Conservation (phyloP, 1,139 yeast species). For the Hansenula lynferdii region DNA sequence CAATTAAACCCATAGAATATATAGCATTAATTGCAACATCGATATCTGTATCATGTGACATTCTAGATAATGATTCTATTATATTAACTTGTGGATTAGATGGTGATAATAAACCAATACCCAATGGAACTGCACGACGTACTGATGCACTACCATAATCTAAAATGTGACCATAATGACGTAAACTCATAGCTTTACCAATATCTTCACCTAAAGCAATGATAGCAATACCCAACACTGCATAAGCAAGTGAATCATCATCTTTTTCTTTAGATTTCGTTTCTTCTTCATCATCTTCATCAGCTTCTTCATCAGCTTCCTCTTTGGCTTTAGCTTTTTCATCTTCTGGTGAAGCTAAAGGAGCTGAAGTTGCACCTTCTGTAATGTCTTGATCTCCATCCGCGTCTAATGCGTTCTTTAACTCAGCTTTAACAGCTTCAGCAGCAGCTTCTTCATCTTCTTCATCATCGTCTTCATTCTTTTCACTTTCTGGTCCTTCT, state of each 20-base stretch:
- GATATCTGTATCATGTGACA: constrained; percentile 92
- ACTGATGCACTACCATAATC: constrained; percentile 94
- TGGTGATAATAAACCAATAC: constrained; percentile 92
- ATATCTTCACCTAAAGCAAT: constrained; percentile 98
- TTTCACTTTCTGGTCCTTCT: constrained; percentile 38
- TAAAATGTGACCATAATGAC: constrained; percentile 97
- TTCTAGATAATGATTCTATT: constrained; percentile 91
- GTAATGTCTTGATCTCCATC: constrained; percentile 15
- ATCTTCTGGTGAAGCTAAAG: constrained; percentile 17
- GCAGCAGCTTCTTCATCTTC: constrained; percentile 28
- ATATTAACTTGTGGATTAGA: constrained; percentile 97
- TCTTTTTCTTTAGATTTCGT: constrained; percentile 41
- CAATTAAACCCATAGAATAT: constrained; percentile 95
- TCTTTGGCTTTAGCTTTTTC: constrained; percentile 23
- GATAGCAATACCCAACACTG: constrained; percentile 90
- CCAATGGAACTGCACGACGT: constrained; percentile 93
- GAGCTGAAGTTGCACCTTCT: constrained; percentile 19
- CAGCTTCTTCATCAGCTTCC: constrained; percentile 26
- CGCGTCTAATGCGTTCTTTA: constrained; percentile 21
- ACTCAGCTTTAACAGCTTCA: constrained; percentile 13
- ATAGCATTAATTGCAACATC: constrained; percentile 96
- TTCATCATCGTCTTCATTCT: constrained; percentile 40
- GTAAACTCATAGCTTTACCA: constrained; percentile 95
- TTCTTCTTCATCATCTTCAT: constrained; percentile 27
- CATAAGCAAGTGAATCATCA: constrained; percentile 76